Evolutionary conservation across 176 grass and related monocot species (phyloP), one percentile per base, ranked within the genome.

Genomic region (Hordeum marinum): DNA sequence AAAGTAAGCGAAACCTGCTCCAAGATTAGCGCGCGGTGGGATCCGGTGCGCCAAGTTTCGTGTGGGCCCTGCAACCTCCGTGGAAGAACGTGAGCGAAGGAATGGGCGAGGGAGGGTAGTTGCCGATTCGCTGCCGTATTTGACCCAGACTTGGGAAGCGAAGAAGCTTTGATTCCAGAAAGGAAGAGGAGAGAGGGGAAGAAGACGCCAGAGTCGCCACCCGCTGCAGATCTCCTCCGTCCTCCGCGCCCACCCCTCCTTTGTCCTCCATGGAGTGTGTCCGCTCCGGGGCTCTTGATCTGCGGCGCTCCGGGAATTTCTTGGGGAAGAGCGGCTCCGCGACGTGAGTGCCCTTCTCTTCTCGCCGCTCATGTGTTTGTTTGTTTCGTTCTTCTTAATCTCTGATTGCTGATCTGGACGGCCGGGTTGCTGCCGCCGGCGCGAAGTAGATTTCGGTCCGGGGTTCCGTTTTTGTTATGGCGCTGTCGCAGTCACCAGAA

Each of bases 251-350:
- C 36, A 10, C 7, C 79, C 18, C 24, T 31, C 6, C 3, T 35
- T 11, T 39, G 18, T 15, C 66, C 70, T 17, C 76, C 88, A 90
- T 90, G 88, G 83, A 91, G 85, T 50, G 76, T 52, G 48, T 78
- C 24, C 83, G 83, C 61, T 68, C 72, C 48, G 75, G 81, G 50
- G 40, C 41, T 81, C 69, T 91, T 24, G 52, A 73, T 40, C 64
- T 35, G 42, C 34, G 72, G 57, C 20, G 78, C 64, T 7, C 72
- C 6, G 66, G 61, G 2, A 70, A 15, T 5, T 75, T 84, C 67
- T 48, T 63, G 15, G 48, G 48, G 70, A 81, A 85, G 61, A n/a
- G 69, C 11, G 69, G 17, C 35, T 23, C 68, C 37, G 20, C 45
- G 0, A 91, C 15, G 89, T 91, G 81, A 91, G 85, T 84, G 14